Base-by-base conservation (phyloP, 768 basidiomycete species). In the Pleurotus eryngii region DNA sequence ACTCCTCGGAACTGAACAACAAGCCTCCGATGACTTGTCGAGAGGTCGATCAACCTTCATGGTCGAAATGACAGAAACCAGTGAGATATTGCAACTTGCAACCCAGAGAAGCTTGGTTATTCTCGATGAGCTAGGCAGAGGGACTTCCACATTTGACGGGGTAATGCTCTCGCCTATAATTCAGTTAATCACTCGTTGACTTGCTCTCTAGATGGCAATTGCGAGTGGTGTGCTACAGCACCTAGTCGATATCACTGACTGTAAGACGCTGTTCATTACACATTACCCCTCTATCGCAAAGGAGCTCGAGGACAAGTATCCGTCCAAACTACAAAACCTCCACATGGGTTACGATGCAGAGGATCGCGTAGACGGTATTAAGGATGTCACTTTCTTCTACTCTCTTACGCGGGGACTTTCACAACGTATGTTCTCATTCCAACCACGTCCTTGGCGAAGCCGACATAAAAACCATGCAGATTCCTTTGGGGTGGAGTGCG, bases 61-160 rank as follows among this genome's bases (percentile, higher is more conserved):
- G 95, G 92, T 98, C 3, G 96, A 99, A 71, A 87, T 98, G 79
- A 80, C 89, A 4, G 95, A 98, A 68, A 97, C 95, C 0, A 89
- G 86, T 63, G 92, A 97, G 64, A 95, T 98, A 57, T 72, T 98
- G 12, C 80, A 85, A 37, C 76, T 84, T 3, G 89, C 92, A 0
- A 90, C 92, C 0, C 69, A 78, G 3, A 80, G 79, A 27, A 93
- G 90, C 50, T 78, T 98, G 9, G 90, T 99, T 11, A 89, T 99
- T 40, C 77, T 98, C 3, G 96, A 99, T 65, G 89, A 91, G 66
- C 79, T 96, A 8, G 94, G 94, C 24, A 76, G 93, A 40, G 95
- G 96, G 14, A 98, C 95, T 0, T 89, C 90, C 0, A 96, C 96
- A 0, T 93, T 89, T 61, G 96, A 99, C 67, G 96, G 96, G 12